Evolutionary conservation across 1,284 basidiomycete genomes (phyloP).

Genomic region (Stereum hirsutum): DNA sequence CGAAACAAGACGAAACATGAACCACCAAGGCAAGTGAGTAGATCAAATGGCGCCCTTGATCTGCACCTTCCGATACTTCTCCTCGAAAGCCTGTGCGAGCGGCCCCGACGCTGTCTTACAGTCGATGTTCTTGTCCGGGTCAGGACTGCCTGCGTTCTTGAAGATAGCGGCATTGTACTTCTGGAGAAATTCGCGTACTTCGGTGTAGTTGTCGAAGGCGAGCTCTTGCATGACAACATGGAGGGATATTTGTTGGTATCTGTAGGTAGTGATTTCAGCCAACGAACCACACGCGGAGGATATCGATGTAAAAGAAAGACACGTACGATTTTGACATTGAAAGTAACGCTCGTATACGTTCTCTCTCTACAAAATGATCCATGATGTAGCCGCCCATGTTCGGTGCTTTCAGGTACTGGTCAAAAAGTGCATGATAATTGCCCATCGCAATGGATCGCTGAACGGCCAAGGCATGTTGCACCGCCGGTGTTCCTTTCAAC

Average conservation of each 20-base stretch:
- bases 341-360: slow-evolving; percentile 80
- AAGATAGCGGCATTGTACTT: slow-evolving; percentile 67
- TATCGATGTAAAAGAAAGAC: slow-evolving; percentile 6
- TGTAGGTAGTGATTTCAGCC: slow-evolving; percentile 22
- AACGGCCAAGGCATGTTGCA: slow-evolving; percentile 85
- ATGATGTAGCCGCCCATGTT: slow-evolving; percentile 99
- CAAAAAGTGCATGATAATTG: slow-evolving; percentile 92
- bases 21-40: slow-evolving; percentile 4
- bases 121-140: slow-evolving; percentile 54
- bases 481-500: slow-evolving; percentile 76
- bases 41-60: slow-evolving; percentile 58
- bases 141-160: slow-evolving; percentile 50
- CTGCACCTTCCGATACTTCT: slow-evolving; percentile 67
- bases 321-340: slow-evolving; percentile 90
- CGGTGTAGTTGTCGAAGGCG: slow-evolving; percentile 66
- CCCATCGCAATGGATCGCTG: slow-evolving; percentile 85
- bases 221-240: slow-evolving; percentile 75
- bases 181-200: slow-evolving; percentile 64
- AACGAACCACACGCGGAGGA: slow-evolving; percentile 1
- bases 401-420: slow-evolving; percentile 77
- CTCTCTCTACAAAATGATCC: slow-evolving; percentile 96
- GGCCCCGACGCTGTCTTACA: slow-evolving; percentile 49
- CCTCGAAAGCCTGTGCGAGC: slow-evolving; percentile 54
- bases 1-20: neutral
- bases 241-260: slow-evolving; percentile 76